Evolutionary conservation across 352 stramenopile species (phyloP), one percentile per base, ranked within the genome.

Genomic region (Blastocystis sp.): DNA sequence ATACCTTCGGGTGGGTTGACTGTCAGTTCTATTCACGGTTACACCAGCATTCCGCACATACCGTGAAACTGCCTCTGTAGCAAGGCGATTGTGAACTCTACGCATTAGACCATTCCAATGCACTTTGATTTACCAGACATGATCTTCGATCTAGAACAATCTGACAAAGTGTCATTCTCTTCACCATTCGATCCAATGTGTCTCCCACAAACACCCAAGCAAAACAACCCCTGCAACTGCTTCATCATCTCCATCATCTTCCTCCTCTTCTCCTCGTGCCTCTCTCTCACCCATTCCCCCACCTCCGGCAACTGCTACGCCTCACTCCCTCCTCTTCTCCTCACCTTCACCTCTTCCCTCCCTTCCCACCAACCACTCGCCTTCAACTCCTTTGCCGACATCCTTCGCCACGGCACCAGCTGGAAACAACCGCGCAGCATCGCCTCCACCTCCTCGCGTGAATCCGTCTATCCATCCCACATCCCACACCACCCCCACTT

Each of bases 1-100:
- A 81, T 81, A 21, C 71, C 71, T 66, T 81, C 71, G 34, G 71
- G 71, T 42, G 71, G 71, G 66, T 81, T 81, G 6, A 81, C n/a
- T 9, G 71, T 81, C 48, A 81, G 43, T 40, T 81, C 71, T 81
- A 81, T 64, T 17, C 10, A n/a, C 9, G 24, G 52, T 52, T 34
- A 42, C 17, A 40, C 7, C 52, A 19, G 28, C 28, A 38, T 3
- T 14, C n/a, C 24, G 43, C 21, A 2, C 48, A 24, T 68, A 81
- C 71, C 71, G 19, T 81, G 71, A 66, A 81, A 81, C 45, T 81
- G 71, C 43, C 52, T 54, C 54, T 81, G 71, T 38, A 81, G 45
- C 66, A 81, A 42, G 66, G 71, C 42, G 24, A 81, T 54, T 3
- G 71, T 38, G 43, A 81, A 64, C 43, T 64, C 71, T 81, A 81